Conservation (phyloP, 2,329 filamentous ascomycete genomes). For the Nemania sp. region DNA sequence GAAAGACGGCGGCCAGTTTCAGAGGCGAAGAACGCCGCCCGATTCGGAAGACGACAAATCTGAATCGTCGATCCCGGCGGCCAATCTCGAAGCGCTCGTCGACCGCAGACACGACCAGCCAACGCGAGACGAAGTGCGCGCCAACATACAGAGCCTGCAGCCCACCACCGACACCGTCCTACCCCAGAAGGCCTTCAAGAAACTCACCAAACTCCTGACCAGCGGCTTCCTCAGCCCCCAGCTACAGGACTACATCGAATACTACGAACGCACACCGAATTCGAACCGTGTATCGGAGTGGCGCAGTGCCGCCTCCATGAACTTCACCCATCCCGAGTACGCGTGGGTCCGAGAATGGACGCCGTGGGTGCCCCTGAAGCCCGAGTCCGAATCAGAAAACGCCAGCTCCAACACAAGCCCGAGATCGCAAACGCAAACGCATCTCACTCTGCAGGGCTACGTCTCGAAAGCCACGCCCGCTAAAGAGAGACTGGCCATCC, state of each 20-base stretch:
- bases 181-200: constrained; percentile 45
- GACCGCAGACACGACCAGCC: constrained; percentile 34
- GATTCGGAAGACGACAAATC: neutral
- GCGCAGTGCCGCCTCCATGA: neutral
- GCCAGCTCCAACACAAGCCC: too few species aligned
- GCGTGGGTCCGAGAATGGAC: constrained; percentile 47
- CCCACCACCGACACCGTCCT: constrained; percentile 47
- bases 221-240: constrained; percentile 53
- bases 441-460: constrained; percentile 37
- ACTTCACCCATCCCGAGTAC: constrained; percentile 11
- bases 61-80: constrained; percentile 25
- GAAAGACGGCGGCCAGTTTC: constrained; percentile 38
- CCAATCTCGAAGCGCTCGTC: constrained; percentile 42
- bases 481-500: constrained; percentile 48
- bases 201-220: constrained; percentile 44
- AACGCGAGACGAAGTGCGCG: constrained; percentile 43
- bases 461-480: constrained; percentile 31
- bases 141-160: constrained; percentile 53
- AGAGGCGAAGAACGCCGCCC: constrained; percentile 10
- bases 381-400: constrained; percentile 17
- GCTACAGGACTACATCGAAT: constrained; percentile 47
- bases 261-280: neutral
- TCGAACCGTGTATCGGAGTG: neutral
- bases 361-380: constrained; percentile 48
- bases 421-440: too few species aligned